Evolutionary conservation across 2,329 filamentous ascomycete species (phyloP), one percentile per base, ranked within the genome.

Genomic region (Aspergillus ruber): DNA sequence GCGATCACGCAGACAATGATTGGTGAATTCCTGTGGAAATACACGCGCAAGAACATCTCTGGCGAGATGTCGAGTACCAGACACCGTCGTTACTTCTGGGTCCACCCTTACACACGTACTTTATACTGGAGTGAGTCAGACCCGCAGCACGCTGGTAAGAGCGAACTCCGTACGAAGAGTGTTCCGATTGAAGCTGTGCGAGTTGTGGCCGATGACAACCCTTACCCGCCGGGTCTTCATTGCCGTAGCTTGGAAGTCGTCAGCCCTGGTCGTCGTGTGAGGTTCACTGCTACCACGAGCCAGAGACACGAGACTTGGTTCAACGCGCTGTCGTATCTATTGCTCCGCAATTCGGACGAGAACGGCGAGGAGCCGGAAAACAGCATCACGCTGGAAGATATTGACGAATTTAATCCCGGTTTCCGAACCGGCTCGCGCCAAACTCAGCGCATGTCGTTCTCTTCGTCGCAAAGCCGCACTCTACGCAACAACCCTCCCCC

Each of bases 1-100:
- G 93, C 93, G 43, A 96, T 98, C 56, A 98, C 93, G 2, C 91
- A 98, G 70, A 97, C 93, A 15, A 98, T 98, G 93, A 97, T 98
- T 63, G 93, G 93, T 47, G 93, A 98, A 67, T 97, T 91, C 67
- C 77, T 98, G 36, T 98, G 93, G 93, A 98, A 98, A 68, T 98
- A 98, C 70, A 98, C 93, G 0, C 86, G 93, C 60, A 95, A 93
- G 73, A 79, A 90, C 50, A 90, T 90, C n/a, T 85, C 91, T 20
- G 86, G 84, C 46, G 87, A 90, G 53, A 83, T 95, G 70, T 97
- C 90, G 13, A 86, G 84, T 58, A 95, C 90, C 47, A 82, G 93
- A 45, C 93, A 98, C 69, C 83, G 88, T 52, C 84, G 93, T 27
- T 98, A 96, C 76, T 98, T 98, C 78, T 98, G 93, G 93, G 88